Evolutionary conservation across 768 basidiomycete genomes (phyloP).

Genomic region (Lentinus brumalis): DNA sequence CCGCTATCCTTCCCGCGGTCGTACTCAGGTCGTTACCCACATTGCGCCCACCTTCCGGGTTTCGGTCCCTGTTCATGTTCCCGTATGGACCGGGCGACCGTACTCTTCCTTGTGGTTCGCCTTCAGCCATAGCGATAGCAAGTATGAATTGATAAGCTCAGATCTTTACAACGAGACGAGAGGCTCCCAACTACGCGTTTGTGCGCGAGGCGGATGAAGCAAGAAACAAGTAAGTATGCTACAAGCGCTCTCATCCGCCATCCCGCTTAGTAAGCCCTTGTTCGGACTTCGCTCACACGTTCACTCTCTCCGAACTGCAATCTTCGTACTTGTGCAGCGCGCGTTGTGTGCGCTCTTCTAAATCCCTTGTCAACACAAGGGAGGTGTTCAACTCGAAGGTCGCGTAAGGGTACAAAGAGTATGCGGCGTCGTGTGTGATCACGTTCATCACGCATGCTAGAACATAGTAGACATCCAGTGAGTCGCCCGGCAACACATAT

Average conservation of each 20-base stretch:
- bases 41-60: not conserved
- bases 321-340: conserved; percentile 9
- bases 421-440: conserved; percentile 42
- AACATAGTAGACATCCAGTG: too few relatives aligned
- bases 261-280: not conserved
- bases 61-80: not conserved
- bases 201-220: not conserved
- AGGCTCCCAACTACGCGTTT: not conserved
- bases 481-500: too few relatives aligned
- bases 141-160: not conserved
- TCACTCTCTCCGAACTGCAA: not conserved
- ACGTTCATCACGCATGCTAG: conserved; percentile 48
- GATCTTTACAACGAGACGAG: not conserved
- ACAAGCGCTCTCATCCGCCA: not conserved
- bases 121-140: not conserved
- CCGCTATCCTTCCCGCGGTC: not conserved
- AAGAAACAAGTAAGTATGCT: not conserved
- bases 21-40: not conserved
- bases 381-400: conserved; percentile 39
- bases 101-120: not conserved
- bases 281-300: not conserved
- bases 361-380: conserved; percentile 18
- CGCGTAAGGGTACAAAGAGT: conserved; percentile 42
- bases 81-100: not conserved
- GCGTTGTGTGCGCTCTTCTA: conserved; percentile 31